Evolutionary conservation across 345 rosid genomes (phyloP).

Genomic region (Fremontodendron californicum): DNA sequence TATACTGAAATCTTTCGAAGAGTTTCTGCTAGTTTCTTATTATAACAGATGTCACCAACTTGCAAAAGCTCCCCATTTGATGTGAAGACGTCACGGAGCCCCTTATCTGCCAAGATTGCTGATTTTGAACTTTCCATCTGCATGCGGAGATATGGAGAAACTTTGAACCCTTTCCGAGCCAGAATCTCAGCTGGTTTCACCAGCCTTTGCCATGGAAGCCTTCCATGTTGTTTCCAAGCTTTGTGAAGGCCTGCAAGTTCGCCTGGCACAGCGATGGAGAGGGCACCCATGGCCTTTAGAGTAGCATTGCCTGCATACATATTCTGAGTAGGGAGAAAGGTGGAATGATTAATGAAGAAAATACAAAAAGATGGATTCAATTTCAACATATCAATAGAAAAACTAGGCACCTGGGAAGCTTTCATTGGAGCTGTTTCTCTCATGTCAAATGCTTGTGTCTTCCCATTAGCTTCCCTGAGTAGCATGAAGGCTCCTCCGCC

Average conservation of each 20-base stretch:
- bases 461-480: slow-evolving; percentile 31
- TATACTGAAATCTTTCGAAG: slow-evolving; percentile 27
- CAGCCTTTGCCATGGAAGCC: slow-evolving; percentile 49
- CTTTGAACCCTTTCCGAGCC: slow-evolving; percentile 43
- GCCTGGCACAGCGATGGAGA: slow-evolving; percentile 62
- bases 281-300: slow-evolving; percentile 38
- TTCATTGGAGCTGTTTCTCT: slow-evolving; percentile 61
- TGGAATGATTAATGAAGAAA: neutral
- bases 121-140: slow-evolving; percentile 34
- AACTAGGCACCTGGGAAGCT: slow-evolving; percentile 44
- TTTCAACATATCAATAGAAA: neutral
- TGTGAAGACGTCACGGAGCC: slow-evolving; percentile 38
- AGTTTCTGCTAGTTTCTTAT: slow-evolving; percentile 40
- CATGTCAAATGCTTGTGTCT: slow-evolving; percentile 39
- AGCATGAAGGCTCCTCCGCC: slow-evolving; percentile 66
- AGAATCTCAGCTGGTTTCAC: slow-evolving; percentile 46
- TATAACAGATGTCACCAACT: slow-evolving; percentile 36
- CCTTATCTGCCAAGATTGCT: slow-evolving; percentile 45
- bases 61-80: slow-evolving; percentile 41
- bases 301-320: slow-evolving; percentile 46
- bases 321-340: slow-evolving; percentile 30
- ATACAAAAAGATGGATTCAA: neutral
- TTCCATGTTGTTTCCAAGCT: slow-evolving; percentile 55
- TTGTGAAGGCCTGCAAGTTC: slow-evolving; percentile 50
- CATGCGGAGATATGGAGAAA: slow-evolving; percentile 50